Evolutionary conservation across 305 asterid genomes (phyloP).

Genomic region (Caryopteris hybrid): DNA sequence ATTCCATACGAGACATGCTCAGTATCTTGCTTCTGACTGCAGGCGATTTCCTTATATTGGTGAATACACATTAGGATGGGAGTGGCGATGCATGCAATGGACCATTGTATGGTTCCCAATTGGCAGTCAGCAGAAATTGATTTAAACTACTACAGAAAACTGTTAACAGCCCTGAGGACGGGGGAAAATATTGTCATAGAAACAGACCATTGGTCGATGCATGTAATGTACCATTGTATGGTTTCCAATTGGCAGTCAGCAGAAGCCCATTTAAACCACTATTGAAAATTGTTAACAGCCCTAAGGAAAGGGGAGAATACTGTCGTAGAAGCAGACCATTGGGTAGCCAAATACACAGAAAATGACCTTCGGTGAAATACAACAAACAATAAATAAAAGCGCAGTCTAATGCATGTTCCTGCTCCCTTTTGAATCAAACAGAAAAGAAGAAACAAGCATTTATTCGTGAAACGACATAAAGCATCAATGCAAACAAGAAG

Average conservation of each 20-base stretch:
- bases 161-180: no score
- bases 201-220: no score
- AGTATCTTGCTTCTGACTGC: not conserved
- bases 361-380: constrained; percentile 1
- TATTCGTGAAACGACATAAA: not conserved
- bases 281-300: not conserved
- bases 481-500: not conserved
- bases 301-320: not conserved
- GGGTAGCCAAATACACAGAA: not conserved
- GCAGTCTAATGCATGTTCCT: not conserved
- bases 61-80: not conserved
- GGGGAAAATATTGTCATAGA: no score
- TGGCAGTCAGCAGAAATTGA: no score
- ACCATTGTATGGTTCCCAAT: no score
- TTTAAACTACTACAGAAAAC: no score
- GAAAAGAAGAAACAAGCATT: not conserved
- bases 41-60: not conserved
- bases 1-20: not conserved
- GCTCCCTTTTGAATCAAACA: not conserved
- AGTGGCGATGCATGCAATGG: not conserved
- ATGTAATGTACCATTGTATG: not conserved
- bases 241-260: not conserved
- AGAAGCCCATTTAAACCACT: not conserved
- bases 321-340: not conserved
- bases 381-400: not conserved